Base-by-base conservation (phyloP, 768 basidiomycete species). In the Pisolithus orientalis region DNA sequence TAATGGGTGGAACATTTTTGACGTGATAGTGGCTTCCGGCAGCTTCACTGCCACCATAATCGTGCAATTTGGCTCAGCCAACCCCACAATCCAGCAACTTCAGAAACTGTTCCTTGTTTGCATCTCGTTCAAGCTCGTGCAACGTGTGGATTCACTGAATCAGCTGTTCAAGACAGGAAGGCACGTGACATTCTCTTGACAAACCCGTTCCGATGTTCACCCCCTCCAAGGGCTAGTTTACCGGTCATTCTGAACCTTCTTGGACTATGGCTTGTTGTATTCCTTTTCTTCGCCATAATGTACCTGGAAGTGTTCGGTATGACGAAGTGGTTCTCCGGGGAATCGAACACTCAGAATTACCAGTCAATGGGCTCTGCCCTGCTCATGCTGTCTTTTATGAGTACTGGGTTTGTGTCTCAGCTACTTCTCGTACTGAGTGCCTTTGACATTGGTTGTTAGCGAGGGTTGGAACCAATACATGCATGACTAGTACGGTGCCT, bases 401-500 rank as follows among this genome's bases (percentile, higher is more conserved):
- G 87, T 54, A 89, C 90, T 31, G 94, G 94, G 93, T 94, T 65
- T 57, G 82, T 72, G 14, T 29, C 6, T 7, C 10, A 32, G 14
- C 43, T 42, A 34, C 24, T 34, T 34, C 34, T 6, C 21, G 47
- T 37, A 25, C 16, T 27, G 13, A 14, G 34, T 24, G 14, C 40
- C 5, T 49, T 52, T 58, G 29, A 58, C 47, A 44, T 44, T 50
- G 28, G 16, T 16, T 49, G 57, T 6, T 57, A 94, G 94, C 8
- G 94, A 97, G 67, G 91, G 85, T 0, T 98, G 95, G 95, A 97
- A 97, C 65, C 83, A 86, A 59, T 96, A 86, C 66, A 97, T 97
- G 95, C 94, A 97, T 64, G 90, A 97, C 70, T 95, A 83, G 90
- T 94, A 62, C 86, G 57, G 49, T 31, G 42, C 34, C 6, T 11